Conservation (phyloP, 2,329 filamentous ascomycete genomes). For the Eurotiales sp. region DNA sequence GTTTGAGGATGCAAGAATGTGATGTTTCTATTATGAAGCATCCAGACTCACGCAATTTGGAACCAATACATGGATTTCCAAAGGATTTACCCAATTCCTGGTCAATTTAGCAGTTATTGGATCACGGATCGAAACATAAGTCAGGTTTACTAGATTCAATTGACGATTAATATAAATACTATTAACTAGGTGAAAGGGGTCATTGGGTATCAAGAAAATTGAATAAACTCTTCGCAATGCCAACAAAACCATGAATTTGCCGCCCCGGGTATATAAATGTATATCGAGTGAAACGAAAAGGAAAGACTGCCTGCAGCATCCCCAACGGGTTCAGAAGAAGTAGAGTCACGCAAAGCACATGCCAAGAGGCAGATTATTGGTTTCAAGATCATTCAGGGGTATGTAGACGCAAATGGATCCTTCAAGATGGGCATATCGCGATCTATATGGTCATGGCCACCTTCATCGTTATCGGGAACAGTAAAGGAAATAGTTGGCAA, state of each 20-base stretch:
- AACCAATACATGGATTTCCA: too few species aligned
- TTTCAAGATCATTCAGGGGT: background rate
- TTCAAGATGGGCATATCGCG: slow-evolving; percentile 28
- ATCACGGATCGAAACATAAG: too few species aligned
- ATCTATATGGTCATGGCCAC: background rate
- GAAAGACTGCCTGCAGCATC: slow-evolving; percentile 3
- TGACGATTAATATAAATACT: too few species aligned
- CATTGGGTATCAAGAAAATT: background rate
- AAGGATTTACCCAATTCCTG: too few species aligned
- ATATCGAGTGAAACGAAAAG: background rate
- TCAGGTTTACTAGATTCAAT: too few species aligned
- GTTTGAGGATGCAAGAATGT: too few species aligned
- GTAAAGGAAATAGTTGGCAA: slow-evolving; percentile 36
- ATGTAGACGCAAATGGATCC: slow-evolving; percentile 23
- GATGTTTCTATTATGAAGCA: too few species aligned
- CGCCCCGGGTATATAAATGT: slow-evolving; percentile 12
- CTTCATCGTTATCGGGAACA: slow-evolving; percentile 15
- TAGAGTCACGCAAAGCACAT: too few species aligned
- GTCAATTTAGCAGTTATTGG: too few species aligned
- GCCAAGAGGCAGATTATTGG: too few species aligned
- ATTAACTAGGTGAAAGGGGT: background rate
- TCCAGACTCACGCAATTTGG: too few species aligned
- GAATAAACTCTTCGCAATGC: too few species aligned
- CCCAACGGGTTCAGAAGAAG: background rate
- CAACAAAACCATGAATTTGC: slow-evolving; percentile 4